Percentiles rank a stretch among this genome's conserved stretches.
phyloP scores from a whole-genome alignment of 257 asterid species.

The Buddleja alternifolia region DNA sequence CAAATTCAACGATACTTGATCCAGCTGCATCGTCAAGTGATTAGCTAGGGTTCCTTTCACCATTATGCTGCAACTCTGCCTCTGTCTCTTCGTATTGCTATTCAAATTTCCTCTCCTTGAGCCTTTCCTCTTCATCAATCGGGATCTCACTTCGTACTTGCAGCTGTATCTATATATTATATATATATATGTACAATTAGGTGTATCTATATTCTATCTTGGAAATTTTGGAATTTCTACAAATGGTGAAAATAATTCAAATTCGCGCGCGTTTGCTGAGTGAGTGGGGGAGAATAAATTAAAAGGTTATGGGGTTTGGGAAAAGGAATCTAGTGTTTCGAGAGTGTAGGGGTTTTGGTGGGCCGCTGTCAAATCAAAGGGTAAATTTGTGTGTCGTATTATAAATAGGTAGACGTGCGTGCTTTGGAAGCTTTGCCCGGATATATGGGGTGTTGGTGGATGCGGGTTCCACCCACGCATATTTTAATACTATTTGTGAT shows the following conservation, averaged over 20 bases:
- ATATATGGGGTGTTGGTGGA: too few species aligned
- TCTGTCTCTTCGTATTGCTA: constrained; percentile 29
- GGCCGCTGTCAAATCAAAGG: not conserved
- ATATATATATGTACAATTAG: too few species aligned
- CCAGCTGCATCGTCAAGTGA: constrained; percentile 64
- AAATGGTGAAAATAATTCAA: constrained; percentile 33
- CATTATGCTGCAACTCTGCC: constrained; percentile 25
- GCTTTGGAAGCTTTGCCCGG: constrained; percentile 20
- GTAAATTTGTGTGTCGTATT: not conserved
- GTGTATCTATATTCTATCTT: too few species aligned
- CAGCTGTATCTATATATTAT: too few species aligned
- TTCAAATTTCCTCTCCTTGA: constrained; percentile 28
- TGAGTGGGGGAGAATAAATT: not conserved
- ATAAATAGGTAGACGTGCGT: constrained; percentile 5
- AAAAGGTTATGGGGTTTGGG: not conserved
- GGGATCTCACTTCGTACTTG: not conserved
- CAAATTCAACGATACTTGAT: constrained; percentile 41
- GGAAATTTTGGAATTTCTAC: constrained; percentile 1
- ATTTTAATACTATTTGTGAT: too few species aligned
- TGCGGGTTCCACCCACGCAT: too few species aligned
- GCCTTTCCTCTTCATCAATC: constrained; percentile 44
- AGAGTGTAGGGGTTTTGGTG: constrained; percentile 3
- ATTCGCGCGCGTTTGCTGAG: constrained; percentile 38
- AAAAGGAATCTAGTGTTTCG: constrained; percentile 1
- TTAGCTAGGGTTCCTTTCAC: constrained; percentile 62